Evolutionary conservation across 306 rosid genomes (phyloP).

Genomic region (Gillenia trifoliata): DNA sequence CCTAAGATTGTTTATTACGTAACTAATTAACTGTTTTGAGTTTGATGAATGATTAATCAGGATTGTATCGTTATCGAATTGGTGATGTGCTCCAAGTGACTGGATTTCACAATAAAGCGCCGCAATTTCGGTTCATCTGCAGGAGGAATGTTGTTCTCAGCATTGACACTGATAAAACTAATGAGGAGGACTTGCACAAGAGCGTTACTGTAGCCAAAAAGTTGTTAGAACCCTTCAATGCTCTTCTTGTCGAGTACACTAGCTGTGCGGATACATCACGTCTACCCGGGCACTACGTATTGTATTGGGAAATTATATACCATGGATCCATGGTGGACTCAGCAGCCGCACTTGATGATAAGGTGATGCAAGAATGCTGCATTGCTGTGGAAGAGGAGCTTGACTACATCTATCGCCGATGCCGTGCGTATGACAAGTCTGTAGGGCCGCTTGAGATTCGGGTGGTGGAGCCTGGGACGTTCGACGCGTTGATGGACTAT

Average conservation of each 20-base stretch:
- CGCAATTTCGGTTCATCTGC: slow-evolving; percentile 83
- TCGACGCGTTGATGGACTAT: slow-evolving; percentile 76
- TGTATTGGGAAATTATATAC: slow-evolving; percentile 71
- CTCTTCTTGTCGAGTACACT: slow-evolving; percentile 75
- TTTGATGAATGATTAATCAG: slow-evolving; percentile 18
- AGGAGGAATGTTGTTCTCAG: slow-evolving; percentile 79
- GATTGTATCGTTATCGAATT: slow-evolving; percentile 69
- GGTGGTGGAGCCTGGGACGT: slow-evolving; percentile 75
- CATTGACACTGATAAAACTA: slow-evolving; percentile 81
- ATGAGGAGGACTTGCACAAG: slow-evolving; percentile 71
- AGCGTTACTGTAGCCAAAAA: slow-evolving; percentile 62
- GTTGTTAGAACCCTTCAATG: slow-evolving; percentile 52
- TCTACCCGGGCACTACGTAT: slow-evolving; percentile 74
- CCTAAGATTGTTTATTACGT: neutral
- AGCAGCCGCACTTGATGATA: slow-evolving; percentile 16
- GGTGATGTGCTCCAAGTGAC: slow-evolving; percentile 84
- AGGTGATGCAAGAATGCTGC: slow-evolving; percentile 71
- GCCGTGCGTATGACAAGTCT: slow-evolving; percentile 57
- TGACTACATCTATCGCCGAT: slow-evolving; percentile 66
- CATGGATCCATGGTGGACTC: slow-evolving; percentile 12
- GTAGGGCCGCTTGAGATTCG: slow-evolving; percentile 83
- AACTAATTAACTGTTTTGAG: neutral
- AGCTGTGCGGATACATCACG: slow-evolving; percentile 65
- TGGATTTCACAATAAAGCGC: slow-evolving; percentile 71
- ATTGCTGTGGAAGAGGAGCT: slow-evolving; percentile 71